Evolutionary conservation across 352 stramenopile species (phyloP).

Genomic region (Phytophthora meadii): DNA sequence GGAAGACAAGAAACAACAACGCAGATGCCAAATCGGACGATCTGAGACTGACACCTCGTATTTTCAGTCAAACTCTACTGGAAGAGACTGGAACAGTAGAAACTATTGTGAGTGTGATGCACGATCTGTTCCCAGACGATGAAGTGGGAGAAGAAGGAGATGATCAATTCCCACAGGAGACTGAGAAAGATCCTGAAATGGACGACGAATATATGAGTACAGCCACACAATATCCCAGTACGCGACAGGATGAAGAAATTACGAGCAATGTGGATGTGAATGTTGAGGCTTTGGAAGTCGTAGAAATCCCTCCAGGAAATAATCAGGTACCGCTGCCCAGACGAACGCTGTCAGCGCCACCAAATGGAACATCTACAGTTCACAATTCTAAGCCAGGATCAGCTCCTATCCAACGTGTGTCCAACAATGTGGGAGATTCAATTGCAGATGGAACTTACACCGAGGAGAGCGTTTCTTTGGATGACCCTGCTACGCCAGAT

Average conservation of each 20-base stretch:
- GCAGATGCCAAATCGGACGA: conserved; percentile 48
- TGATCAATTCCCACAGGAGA: conserved; percentile 5
- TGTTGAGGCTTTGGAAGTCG: background rate
- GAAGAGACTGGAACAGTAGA: conserved; percentile 70
- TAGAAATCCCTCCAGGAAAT: conserved; percentile 4
- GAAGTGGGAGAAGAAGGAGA: conserved; percentile 24
- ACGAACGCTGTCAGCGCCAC: conserved; percentile 23
- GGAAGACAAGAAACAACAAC: conserved; percentile 45
- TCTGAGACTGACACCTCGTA: conserved; percentile 59
- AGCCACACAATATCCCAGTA: background rate
- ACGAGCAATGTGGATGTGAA: background rate
- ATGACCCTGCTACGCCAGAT: background rate
- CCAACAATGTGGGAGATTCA: background rate
- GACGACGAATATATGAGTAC: conserved; percentile 6
- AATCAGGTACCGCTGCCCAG: background rate
- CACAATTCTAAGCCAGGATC: conserved; percentile 24
- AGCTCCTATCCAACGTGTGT: conserved; percentile 25
- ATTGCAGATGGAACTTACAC: background rate
- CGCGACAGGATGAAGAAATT: background rate
- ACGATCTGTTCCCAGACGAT: conserved; percentile 76
- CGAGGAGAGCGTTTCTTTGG: background rate
- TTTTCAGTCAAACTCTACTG: conserved; percentile 75
- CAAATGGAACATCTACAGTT: conserved; percentile 10
- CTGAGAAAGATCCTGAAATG: conserved; percentile 1
- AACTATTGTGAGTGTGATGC: conserved; percentile 63